Evolutionary conservation across 2,329 filamentous ascomycete genomes (phyloP).

Genomic region (Colletotrichum melonis): DNA sequence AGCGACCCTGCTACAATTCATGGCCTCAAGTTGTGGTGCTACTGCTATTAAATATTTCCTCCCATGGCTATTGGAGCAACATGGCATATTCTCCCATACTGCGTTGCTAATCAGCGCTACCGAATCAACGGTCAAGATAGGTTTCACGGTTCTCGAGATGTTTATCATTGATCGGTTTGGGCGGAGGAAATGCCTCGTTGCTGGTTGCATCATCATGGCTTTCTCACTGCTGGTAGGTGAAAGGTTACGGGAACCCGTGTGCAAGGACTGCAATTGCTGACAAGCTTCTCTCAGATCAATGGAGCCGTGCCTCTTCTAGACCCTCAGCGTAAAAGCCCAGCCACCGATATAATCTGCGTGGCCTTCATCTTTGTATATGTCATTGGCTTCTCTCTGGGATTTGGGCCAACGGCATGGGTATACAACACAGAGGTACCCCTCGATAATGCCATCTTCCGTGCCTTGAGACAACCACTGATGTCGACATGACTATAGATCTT

Average conservation of each 20-base stretch:
- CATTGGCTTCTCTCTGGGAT: constrained; percentile 67
- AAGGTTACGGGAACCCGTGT: background rate
- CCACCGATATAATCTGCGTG: constrained; percentile 62
- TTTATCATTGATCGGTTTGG: constrained; percentile 66
- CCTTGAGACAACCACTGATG: background rate
- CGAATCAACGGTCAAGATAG: constrained; percentile 68
- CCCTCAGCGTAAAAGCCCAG: constrained; percentile 59
- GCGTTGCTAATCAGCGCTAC: constrained; percentile 65
- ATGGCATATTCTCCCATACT: constrained; percentile 60
- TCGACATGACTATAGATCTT: constrained; percentile 57
- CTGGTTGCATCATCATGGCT: constrained; percentile 64
- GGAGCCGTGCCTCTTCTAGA: constrained; percentile 63
- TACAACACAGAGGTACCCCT: constrained; percentile 65
- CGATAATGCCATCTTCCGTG: background rate
- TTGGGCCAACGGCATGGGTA: constrained; percentile 68
- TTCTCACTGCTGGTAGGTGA: constrained; percentile 61
- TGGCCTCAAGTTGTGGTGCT: constrained; percentile 70
- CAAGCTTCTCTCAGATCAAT: constrained; percentile 56
- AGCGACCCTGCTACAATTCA: constrained; percentile 67
- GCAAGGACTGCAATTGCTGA: background rate
- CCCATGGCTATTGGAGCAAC: constrained; percentile 61
- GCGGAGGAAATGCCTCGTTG: constrained; percentile 58
- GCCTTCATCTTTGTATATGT: constrained; percentile 69
- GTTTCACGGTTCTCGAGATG: constrained; percentile 66
- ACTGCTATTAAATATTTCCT: constrained; percentile 72